Percentiles rank a stretch among this genome's conserved stretches.
phyloP scores from a whole-genome alignment of 2,329 filamentous ascomycete genomes.

The Ilyonectria mors-panacis region DNA sequence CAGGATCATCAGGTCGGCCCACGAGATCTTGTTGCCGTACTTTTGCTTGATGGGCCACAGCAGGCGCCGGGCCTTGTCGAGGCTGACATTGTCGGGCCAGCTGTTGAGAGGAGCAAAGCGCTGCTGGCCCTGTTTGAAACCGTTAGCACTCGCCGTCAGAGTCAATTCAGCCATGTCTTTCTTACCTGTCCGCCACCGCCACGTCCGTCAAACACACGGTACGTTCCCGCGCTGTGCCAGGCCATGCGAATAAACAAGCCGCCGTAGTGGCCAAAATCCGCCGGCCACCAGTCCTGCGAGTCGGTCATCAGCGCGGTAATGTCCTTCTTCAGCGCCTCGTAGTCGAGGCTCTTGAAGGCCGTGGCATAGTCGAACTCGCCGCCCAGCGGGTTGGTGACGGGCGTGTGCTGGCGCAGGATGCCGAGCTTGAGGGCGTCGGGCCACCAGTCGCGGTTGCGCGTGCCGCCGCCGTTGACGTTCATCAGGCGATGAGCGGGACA shows the following conservation, averaged over 20 bases:
- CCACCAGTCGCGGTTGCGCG: constrained; percentile 81
- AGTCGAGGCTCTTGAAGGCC: constrained; percentile 76
- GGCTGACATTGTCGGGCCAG: constrained; percentile 84
- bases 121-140: constrained; percentile 81
- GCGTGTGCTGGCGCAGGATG: constrained; percentile 80
- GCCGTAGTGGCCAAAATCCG: constrained; percentile 86
- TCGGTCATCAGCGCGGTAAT: constrained; percentile 79
- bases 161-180: background rate
- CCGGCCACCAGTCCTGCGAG: constrained; percentile 86
- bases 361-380: constrained; percentile 79
- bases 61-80: constrained; percentile 86
- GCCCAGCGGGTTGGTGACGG: constrained; percentile 73
- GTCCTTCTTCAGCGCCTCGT: constrained; percentile 79
- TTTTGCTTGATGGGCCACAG: constrained; percentile 87
- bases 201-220: constrained; percentile 81
- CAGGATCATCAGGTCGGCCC: constrained; percentile 80
- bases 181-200: constrained; percentile 76
- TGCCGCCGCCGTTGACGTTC: constrained; percentile 72
- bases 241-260: constrained; percentile 86
- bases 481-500: constrained; percentile 19
- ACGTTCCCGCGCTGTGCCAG: constrained; percentile 86
- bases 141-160: constrained; percentile 3
- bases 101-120: constrained; percentile 86
- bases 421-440: constrained; percentile 76
- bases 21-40: constrained; percentile 87